Evolutionary conservation across 2,329 filamentous ascomycete genomes (phyloP).

Genomic region (Trichoderma aggressivum): DNA sequence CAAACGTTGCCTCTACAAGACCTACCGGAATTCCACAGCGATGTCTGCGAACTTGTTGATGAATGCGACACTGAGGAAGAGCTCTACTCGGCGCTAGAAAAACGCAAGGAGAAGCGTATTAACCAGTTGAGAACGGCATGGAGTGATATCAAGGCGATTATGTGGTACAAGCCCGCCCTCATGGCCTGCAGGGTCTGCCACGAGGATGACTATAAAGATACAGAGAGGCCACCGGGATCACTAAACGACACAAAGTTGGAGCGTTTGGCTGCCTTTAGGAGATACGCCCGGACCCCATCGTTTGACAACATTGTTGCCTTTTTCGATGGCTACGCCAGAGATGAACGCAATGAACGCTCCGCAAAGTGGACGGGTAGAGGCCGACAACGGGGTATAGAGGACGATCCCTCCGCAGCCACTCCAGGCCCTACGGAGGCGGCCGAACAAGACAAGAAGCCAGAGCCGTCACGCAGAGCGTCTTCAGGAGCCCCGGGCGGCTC

Average conservation of each 20-base stretch:
- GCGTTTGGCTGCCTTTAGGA: background rate
- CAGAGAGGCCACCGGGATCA: background rate
- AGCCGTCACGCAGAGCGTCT: background rate
- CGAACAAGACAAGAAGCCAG: background rate
- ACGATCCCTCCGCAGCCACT: background rate
- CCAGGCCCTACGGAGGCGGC: background rate
- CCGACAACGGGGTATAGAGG: background rate
- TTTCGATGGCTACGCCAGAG: background rate
- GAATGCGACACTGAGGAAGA: background rate
- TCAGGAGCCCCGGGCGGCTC: background rate
- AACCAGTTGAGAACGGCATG: background rate
- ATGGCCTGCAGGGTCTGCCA: background rate
- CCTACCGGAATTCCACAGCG: background rate
- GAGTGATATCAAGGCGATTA: no score
- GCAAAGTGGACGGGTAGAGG: background rate
- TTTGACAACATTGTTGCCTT: background rate
- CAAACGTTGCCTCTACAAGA: background rate
- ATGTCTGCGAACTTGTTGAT: background rate
- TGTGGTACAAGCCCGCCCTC: no score
- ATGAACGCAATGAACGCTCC: fast-evolving
- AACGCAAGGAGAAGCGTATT: background rate
- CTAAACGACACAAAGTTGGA: background rate
- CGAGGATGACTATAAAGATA: background rate
- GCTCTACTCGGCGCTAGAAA: background rate
- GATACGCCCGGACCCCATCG: background rate